Base-by-base conservation (phyloP, 352 stramenopile species). In the Phytophthora sojae region DNA sequence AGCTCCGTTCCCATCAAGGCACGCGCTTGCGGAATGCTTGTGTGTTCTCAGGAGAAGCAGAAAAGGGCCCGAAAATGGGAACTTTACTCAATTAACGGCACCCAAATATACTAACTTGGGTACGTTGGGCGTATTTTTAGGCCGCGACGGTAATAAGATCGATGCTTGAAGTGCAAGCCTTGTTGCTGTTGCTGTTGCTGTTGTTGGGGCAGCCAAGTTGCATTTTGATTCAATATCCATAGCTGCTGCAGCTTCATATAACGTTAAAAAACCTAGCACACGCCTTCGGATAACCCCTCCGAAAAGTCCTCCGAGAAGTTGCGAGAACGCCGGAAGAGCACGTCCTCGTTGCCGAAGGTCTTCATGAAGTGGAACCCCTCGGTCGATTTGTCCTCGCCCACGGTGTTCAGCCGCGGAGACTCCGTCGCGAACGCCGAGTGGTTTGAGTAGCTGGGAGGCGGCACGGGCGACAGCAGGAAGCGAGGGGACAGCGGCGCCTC, bases 221-320 rank as follows among this genome's bases (percentile, higher is more conserved):
- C 30, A 65, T 65, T 70, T 30, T 39, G 9, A 39, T 39, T 39
- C 9, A 39, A 39, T 39, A 39, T 30, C 51, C 49, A 56, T 45
- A 45, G 11, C 12, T 3, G 42, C 54, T 57, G 21, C 21, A 21
- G 59, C 63, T 75, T 61, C 71, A 76, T 73, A 76, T 71, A 69
- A 75, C 69, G 32, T 39, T 39, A 21, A 21, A 21, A 39, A 71
- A 69, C 57, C 66, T 87, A 95, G 81, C 88, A 95, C 60, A 95
- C 88, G 60, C 88, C 88, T 75, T 95, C 88, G 35, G 85, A 91
- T 47, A 95, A 63, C 3, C 85, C 82, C 57, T 94, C 87, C 6
- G 80, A 89, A 44, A 91, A 81, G 56, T 95, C 87, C 59, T 94
- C 86, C 17, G 88, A 95, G 50, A 89, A 83, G 45, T 86, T 86